phyloP scores from a whole-genome alignment of 805 yeast species.

The Yarrowia sp. region DNA sequence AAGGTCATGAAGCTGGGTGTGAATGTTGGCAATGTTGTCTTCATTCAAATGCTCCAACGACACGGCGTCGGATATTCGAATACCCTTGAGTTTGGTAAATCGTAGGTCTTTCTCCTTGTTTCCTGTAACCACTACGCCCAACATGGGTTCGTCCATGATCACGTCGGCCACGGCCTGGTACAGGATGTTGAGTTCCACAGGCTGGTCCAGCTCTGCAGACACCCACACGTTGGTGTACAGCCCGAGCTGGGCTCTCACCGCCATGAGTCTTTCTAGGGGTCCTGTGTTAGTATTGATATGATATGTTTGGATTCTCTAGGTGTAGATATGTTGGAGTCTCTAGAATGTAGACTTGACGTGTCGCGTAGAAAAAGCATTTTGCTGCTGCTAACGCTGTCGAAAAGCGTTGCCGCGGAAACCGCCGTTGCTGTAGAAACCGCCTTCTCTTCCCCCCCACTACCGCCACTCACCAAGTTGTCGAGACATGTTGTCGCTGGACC shows the following conservation, averaged over 20 bases:
- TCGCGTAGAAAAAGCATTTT: too few species aligned
- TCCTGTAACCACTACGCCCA: slow-evolving; percentile 10
- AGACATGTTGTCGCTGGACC: slow-evolving; percentile 12
- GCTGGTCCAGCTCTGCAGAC: slow-evolving; percentile 4
- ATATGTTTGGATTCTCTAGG: background rate
- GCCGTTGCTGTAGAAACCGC: too few species aligned
- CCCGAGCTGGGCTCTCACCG: slow-evolving; percentile 21
- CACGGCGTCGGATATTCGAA: slow-evolving; percentile 10
- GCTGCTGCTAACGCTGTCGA: too few species aligned
- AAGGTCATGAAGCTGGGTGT: slow-evolving; percentile 9
- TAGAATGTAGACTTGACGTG: too few species aligned
- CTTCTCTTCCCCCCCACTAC: background rate
- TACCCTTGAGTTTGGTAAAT: slow-evolving; percentile 19
- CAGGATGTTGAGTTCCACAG: slow-evolving; percentile 1
- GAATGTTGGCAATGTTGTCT: slow-evolving; percentile 5
- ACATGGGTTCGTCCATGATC: slow-evolving; percentile 20
- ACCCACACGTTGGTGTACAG: slow-evolving; percentile 21
- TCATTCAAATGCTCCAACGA: slow-evolving; percentile 9
- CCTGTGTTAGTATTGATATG: background rate
- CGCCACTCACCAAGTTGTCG: slow-evolving; percentile 24
- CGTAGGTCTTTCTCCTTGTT: slow-evolving; percentile 16
- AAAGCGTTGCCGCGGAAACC: background rate
- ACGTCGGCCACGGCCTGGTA: slow-evolving; percentile 22
- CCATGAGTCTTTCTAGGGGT: slow-evolving; percentile 18
- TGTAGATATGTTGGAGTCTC: background rate